Percentiles rank a stretch among this genome's conserved stretches.
These are phyloP conservation scores for Botrytis cinerea DNA, from an alignment of 2,329 filamentous ascomycete species.

Conservation along the genomic window DNA sequence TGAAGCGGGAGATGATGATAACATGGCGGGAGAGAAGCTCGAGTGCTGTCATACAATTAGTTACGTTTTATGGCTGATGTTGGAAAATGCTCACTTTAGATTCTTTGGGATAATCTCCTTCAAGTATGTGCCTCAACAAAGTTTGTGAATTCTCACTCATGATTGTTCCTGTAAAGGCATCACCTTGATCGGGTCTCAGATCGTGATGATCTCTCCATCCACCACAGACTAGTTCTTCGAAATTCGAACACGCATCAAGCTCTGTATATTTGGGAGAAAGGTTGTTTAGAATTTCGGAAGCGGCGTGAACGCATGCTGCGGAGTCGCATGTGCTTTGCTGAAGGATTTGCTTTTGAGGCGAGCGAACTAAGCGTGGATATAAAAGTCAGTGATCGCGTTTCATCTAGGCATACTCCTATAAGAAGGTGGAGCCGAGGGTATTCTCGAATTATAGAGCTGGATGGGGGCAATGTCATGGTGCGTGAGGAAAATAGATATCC, in stretches of 20 bases:
- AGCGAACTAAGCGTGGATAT: constrained; percentile 25
- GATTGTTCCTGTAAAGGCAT: constrained; percentile 59
- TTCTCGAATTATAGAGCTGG: neutral
- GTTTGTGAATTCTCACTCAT: constrained; percentile 62
- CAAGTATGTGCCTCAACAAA: constrained; percentile 62
- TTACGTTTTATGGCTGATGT: neutral
- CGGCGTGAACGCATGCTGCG: constrained; percentile 63
- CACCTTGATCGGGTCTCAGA: constrained; percentile 63
- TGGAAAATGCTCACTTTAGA: constrained; percentile 41
- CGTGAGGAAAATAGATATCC: neutral
- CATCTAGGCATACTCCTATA: neutral
- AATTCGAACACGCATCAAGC: constrained; percentile 69
- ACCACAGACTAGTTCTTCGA: constrained; percentile 67
- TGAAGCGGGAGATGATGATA: constrained; percentile 44
- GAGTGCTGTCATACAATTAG: constrained; percentile 47
- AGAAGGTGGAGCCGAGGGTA: neutral
- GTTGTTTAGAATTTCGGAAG: constrained; percentile 62
- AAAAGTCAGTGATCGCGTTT: neutral
- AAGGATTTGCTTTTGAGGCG: constrained; percentile 23
- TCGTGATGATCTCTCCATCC: constrained; percentile 67
- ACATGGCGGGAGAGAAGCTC: constrained; percentile 49
- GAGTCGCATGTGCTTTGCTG: constrained; percentile 51
- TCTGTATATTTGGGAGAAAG: constrained; percentile 61
- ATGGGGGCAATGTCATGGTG: neutral
- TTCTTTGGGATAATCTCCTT: constrained; percentile 54